Conservation (phyloP, 768 basidiomycete genomes). For the Butyriboletus loyo region DNA sequence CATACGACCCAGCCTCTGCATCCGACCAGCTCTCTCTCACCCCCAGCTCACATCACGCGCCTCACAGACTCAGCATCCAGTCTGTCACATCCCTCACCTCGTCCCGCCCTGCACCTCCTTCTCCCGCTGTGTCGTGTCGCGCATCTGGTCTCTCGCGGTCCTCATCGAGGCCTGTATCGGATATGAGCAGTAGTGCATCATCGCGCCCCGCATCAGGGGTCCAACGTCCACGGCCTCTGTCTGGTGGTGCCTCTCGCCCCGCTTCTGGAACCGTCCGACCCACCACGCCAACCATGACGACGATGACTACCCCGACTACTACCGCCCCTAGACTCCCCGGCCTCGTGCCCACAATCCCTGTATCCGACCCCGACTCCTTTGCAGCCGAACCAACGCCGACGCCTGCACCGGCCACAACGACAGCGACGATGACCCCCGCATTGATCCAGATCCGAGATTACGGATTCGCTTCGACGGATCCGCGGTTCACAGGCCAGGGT, state of each 20-base stretch:
- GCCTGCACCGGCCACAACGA: neutral
- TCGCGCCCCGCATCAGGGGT: constrained; percentile 20
- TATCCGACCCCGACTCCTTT: neutral
- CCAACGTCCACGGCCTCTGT: constrained; percentile 9
- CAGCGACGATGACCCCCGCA: neutral
- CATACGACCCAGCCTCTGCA: neutral
- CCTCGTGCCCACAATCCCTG: neutral
- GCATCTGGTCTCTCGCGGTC: constrained; percentile 32
- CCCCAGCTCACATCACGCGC: constrained; percentile 2
- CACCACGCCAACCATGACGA: neutral
- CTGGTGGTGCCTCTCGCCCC: neutral
- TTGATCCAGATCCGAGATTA: constrained; percentile 51
- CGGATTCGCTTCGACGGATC: constrained; percentile 41
- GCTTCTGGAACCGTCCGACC: neutral
- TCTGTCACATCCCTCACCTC: constrained; percentile 38
- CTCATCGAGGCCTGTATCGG: constrained; percentile 25
- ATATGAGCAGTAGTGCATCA: constrained; percentile 9
- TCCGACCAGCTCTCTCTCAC: constrained; percentile 2
- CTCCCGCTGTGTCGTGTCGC: constrained; percentile 49
- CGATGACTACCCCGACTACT: neutral
- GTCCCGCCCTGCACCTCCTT: constrained; percentile 59
- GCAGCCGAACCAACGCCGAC: neutral
- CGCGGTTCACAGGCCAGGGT: constrained; percentile 43
- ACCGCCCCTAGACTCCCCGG: neutral
- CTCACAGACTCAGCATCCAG: constrained; percentile 22